Conservation (phyloP, 257 asterid species). For the Fraxinus quadrangulata region DNA sequence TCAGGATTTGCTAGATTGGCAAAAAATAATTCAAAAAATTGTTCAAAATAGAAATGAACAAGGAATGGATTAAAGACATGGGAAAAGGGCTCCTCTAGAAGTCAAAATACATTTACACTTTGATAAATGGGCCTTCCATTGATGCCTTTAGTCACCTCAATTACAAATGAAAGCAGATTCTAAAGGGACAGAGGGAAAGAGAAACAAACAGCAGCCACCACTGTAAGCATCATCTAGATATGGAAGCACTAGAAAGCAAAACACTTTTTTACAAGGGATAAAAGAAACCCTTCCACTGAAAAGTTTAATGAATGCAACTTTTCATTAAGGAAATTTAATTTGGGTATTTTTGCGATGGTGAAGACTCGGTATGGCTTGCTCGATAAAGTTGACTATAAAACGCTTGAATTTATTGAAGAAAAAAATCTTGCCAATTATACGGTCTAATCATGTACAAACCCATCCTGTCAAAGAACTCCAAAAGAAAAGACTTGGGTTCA, state of each 20-base stretch:
- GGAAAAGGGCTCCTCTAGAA: slow-evolving; percentile 20
- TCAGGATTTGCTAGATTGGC: not conserved
- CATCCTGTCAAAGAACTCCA: not conserved
- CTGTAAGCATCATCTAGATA: slow-evolving; percentile 33
- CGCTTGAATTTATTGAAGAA: not conserved
- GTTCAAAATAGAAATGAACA: not conserved
- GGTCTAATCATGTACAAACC: too few relatives aligned
- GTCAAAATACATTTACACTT: not conserved
- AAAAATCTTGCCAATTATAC: not conserved
- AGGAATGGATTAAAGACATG: slow-evolving; percentile 12
- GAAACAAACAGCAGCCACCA: slow-evolving; percentile 11
- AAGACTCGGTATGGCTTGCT: slow-evolving; percentile 21
- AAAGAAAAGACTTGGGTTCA: too few relatives aligned
- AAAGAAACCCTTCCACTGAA: slow-evolving; percentile 21
- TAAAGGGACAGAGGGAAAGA: not conserved
- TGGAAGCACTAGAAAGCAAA: slow-evolving; percentile 26
- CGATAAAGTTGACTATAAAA: not conserved
- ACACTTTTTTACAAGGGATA: slow-evolving; percentile 35
- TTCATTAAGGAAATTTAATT: slow-evolving; percentile 31
- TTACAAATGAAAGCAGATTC: slow-evolving; percentile 43
- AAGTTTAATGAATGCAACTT: slow-evolving; percentile 38
- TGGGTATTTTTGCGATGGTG: slow-evolving; percentile 32
- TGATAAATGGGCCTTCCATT: slow-evolving; percentile 7
- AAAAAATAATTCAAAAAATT: not conserved
- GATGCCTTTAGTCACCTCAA: slow-evolving; percentile 33